phyloP scores from a whole-genome alignment of 1,284 basidiomycete species.

The Cutaneotrichosporon mucoides region DNA sequence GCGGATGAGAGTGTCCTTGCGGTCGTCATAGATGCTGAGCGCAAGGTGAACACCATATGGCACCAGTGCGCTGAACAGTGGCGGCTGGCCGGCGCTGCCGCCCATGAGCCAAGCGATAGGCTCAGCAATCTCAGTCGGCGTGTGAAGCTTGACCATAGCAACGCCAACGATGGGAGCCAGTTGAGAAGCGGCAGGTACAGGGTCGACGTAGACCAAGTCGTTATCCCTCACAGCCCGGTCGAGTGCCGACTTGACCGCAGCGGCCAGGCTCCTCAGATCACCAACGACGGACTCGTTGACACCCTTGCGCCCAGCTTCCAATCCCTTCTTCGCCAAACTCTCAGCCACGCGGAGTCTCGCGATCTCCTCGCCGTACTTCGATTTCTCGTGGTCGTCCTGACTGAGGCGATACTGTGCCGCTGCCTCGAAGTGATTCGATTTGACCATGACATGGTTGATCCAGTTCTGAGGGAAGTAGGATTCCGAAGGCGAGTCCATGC shows the following conservation, averaged over 20 bases:
- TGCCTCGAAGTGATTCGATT: slow-evolving; percentile 80
- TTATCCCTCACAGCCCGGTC: slow-evolving; percentile 83
- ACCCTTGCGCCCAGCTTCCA: slow-evolving; percentile 64
- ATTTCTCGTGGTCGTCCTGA: slow-evolving; percentile 82
- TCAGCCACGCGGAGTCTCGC: slow-evolving; percentile 68
- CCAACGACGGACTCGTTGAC: slow-evolving; percentile 62
- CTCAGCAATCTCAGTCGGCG: slow-evolving; percentile 63
- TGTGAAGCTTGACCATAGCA: slow-evolving; percentile 63
- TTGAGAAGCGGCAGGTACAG: slow-evolving; percentile 69
- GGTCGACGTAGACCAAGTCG: slow-evolving; percentile 90
- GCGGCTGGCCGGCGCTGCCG: slow-evolving; percentile 53
- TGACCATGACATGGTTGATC: slow-evolving; percentile 76
- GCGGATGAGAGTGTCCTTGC: slow-evolving; percentile 68
- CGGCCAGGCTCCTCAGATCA: slow-evolving; percentile 72
- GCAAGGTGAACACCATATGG: slow-evolving; percentile 82
- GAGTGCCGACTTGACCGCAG: slow-evolving; percentile 55
- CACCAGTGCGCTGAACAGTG: slow-evolving; percentile 72
- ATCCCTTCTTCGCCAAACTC: slow-evolving; percentile 65
- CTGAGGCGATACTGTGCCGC: slow-evolving; percentile 87
- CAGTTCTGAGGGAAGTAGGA: slow-evolving; percentile 61
- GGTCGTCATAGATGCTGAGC: slow-evolving; percentile 83
- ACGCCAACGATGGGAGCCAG: slow-evolving; percentile 65
- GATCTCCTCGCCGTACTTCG: slow-evolving; percentile 78
- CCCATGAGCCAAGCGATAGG: slow-evolving; percentile 52
- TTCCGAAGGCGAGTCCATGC: slow-evolving; percentile 51